Base-by-base conservation (phyloP, 768 basidiomycete species). In the Gloeostereum incarnatum region DNA sequence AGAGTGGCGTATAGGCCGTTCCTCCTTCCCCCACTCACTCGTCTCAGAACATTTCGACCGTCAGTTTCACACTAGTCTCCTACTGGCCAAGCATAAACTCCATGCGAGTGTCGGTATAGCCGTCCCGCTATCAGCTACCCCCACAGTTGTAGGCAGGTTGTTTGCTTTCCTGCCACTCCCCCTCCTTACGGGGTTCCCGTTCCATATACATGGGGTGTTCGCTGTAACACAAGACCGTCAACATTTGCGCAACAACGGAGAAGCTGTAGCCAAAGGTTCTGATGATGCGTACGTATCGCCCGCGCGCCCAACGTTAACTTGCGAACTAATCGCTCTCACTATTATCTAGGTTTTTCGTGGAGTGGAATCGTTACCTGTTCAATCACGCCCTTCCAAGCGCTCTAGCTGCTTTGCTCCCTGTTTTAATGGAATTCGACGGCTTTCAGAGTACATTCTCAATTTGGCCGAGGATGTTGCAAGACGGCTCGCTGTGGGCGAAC, bases 91-190 rank as follows among this genome's bases (percentile, higher is more conserved):
- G 19, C 61, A 73, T 40, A 74, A 74, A 36, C 55, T 75, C 0
- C 46, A 51, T 4, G 60, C 68, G 0, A 42, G 59, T 18, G 45
- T 71, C 21, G 59, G 61, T 0, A 52, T 68, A 1, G 67, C 68
- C 1, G 42, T 59, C 6, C 58, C 59, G 4, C 31, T 59, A 17
- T 49, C 58, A 1, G 44, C 46, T 16, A 31, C 42, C 0, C 20
- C 40, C 7, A 31, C 37, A 2, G 42, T 30, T 1, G 36, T 41
- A 13, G 72, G 72, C 1, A 55, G 66, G 3, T 51, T 75, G 10
- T 75, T 71, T 47, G 71, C 71, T 0, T 68, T 57, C 31, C 61
- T 73, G 4, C 71, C 71, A 0, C 51, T 75, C 0, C 72, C 73
- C 0, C 49, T 73, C 17, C 42, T 45, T 1, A 73, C 72, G 0